Base-by-base conservation (phyloP, 257 asterid species). In the Plantago ovata region DNA sequence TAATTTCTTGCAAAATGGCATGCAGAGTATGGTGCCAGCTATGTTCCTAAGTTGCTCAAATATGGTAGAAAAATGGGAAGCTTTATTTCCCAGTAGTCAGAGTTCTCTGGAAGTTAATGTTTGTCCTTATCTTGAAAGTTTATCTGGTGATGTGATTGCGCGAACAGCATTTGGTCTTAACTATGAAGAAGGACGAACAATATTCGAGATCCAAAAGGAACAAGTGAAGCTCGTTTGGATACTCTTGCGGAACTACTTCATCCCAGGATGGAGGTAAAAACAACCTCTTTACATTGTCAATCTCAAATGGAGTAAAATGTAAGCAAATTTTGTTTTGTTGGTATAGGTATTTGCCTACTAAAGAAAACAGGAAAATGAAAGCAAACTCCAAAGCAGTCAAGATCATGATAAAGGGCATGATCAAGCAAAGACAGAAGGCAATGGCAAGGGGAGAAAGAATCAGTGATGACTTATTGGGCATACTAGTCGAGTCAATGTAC, bases 221-320 rank as follows among this genome's bases (percentile, higher is more conserved):
- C 94, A 84, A 77, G 57, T 64, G 20, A 13, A 61, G 57, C 81
- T 84, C 22, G 65, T 56, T 40, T 51, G 79, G 72, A 70, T 74
- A 65, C 81, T 89, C 28, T 0, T 79, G 6, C 74, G 84, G 48
- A 79, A 72, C 58, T 75, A 81, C 7, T 84, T 81, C 39, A 64
- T 84, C 58, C 94, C 89, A 7, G 89, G 94, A 38, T 84, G 77
- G 57, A 81, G 93, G 93, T 84, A 49, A 22, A 45, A n/a, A 2
- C 22, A n/a, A n/a, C 51, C 0, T 7, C 19, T 46, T 46, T 46
- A 46, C 51, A 7, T 1, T 16, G 5, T 36, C n/a, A n/a, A n/a
- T n/a, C n/a, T n/a, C n/a, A n/a, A n/a, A n/a, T n/a, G n/a, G n/a
- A n/a, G n/a, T n/a, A n/a, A n/a, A n/a, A n/a, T n/a, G n/a, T n/a